A percentile compares a stretch with the other conserved stretches of the same genome.
These are phyloP conservation scores for Malassezia dermatis DNA, from an alignment of 1,284 basidiomycete species.

Conservation along the genomic window DNA sequence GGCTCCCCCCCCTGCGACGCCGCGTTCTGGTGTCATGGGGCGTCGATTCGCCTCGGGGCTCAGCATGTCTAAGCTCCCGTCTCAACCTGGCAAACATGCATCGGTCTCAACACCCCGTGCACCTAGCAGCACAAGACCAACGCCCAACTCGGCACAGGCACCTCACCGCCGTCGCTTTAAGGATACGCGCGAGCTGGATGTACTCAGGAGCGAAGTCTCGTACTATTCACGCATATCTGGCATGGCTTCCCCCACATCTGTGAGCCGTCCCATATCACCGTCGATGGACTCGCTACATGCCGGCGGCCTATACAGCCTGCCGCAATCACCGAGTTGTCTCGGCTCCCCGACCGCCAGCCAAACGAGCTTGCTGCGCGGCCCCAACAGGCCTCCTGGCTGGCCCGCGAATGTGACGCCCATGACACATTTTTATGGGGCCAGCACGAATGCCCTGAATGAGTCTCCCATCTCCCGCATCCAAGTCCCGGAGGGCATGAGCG, in stretches of 20 bases:
- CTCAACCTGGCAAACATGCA: background rate
- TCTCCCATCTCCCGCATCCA: slow-evolving; percentile 2
- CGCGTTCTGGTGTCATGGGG: background rate
- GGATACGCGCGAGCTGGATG: slow-evolving; percentile 16
- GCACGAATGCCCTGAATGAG: background rate
- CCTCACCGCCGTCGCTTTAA: slow-evolving; percentile 12
- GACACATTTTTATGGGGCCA: background rate
- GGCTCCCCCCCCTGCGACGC: background rate
- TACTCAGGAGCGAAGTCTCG: slow-evolving; percentile 2
- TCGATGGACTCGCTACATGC: slow-evolving; percentile 7
- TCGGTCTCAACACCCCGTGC: background rate
- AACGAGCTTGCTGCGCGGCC: slow-evolving; percentile 2
- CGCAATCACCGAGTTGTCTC: background rate
- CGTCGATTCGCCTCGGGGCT: background rate
- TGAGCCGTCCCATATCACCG: background rate
- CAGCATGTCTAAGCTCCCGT: background rate
- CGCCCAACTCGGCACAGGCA: background rate
- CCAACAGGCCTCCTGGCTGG: background rate
- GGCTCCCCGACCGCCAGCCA: slow-evolving; percentile 4
- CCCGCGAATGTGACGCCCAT: background rate
- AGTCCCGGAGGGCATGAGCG: slow-evolving; percentile 12
- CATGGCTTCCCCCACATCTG: background rate
- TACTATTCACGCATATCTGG: background rate
- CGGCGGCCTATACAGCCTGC: background rate
- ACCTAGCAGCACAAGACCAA: background rate